Base-by-base conservation (phyloP, 1,284 basidiomycete species). In the Clitocybe nebularis region DNA sequence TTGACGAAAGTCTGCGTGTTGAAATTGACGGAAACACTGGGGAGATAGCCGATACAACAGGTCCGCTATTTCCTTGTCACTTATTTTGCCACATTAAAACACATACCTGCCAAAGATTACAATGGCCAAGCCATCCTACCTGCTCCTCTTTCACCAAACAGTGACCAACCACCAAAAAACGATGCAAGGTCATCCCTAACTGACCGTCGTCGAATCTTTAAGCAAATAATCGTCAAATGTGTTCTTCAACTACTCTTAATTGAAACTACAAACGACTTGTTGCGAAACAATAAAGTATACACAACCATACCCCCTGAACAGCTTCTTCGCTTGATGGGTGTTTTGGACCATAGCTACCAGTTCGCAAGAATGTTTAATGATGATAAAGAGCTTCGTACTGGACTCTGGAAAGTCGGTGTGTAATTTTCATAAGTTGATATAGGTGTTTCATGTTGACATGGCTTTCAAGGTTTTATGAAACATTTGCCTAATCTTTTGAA, bases 171-270 rank as follows among this genome's bases (percentile, higher is more conserved):
- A 8, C 67, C 66, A 8, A 70, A 67, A 42, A 49, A 64, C 11
- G 74, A 74, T 43, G 55, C 62, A 8, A 71, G 72, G 43, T 66
- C 79, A 19, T 77, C 83, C 6, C 65, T 81, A 24, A 69, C 67
- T 45, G 90, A 92, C 54, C 83, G 96, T 44, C 84, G 93, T 16
- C 81, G 89, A 25, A 84, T 93, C 41, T 99, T 99, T 80, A 92
- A 94, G 62, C 95, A 99, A 66, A 98, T 99, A 64, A 99, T 99
- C 52, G 93, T 99, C 56, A 99, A 99, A 85, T 99, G 96, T 63
- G 96, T 99, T 20, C 77, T 99, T 23, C 96, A 99, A 60, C 71
- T 99, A 13, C 74, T 99, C 41, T 78, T 99, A 33, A 99, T 99
- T 56, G 96, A 99, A 68, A 99, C 93, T 13, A 95, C 93, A 5